A percentile compares a stretch with the other conserved stretches of the same genome.
phyloP scores from a whole-genome alignment of 2,329 filamentous ascomycete genomes.

The Claviceps quebecensis region DNA sequence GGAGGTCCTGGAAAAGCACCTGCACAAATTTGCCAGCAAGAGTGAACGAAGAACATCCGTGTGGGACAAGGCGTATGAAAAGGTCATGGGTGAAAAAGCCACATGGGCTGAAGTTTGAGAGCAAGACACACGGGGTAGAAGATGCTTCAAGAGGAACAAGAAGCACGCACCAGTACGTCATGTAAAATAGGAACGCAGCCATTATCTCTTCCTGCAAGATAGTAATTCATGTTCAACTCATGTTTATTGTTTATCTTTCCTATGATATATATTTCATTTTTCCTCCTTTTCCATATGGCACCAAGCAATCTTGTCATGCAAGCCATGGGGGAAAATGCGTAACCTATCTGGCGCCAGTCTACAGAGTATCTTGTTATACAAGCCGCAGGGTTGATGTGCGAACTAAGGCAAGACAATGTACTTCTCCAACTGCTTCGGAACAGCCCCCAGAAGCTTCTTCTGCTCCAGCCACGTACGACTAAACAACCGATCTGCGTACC shows the following conservation, averaged over 20 bases:
- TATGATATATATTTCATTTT: background rate
- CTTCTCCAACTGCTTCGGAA: constrained; percentile 76
- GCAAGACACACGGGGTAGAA: background rate
- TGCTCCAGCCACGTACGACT: constrained; percentile 77
- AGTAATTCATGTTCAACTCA: constrained; percentile 11
- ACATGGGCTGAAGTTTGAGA: constrained; percentile 11
- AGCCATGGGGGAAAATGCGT: too few species aligned
- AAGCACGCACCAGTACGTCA: background rate
- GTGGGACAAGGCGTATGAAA: constrained; percentile 15
- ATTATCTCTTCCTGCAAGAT: too few species aligned
- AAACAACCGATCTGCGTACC: constrained; percentile 90
- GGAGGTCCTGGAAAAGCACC: constrained; percentile 22
- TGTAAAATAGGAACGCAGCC: background rate
- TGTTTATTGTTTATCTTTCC: constrained; percentile 1
- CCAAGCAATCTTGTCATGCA: background rate
- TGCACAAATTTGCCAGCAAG: constrained; percentile 17
- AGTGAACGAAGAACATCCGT: constrained; percentile 6
- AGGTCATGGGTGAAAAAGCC: constrained; percentile 15
- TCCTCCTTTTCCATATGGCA: background rate
- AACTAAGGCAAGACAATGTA: constrained; percentile 78
- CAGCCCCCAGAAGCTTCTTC: constrained; percentile 68
- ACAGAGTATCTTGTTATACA: too few species aligned
- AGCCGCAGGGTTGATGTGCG: too few species aligned
- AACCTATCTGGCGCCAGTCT: too few species aligned
- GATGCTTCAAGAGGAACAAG: background rate